phyloP scores from a whole-genome alignment of 352 stramenopile species.

The Pythium periplocum region DNA sequence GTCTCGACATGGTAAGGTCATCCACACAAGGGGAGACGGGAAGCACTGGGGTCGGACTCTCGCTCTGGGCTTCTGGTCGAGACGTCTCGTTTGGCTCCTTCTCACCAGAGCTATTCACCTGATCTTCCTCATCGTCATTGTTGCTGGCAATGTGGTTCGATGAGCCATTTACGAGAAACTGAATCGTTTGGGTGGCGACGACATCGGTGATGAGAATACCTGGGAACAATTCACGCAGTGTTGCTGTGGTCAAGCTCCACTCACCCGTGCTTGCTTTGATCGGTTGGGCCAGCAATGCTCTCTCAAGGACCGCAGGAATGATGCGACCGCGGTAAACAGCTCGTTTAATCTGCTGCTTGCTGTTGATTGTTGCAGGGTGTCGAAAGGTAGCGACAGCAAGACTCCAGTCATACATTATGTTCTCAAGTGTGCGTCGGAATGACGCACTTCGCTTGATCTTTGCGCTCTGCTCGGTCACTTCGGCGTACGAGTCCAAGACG shows the following conservation, averaged over 20 bases:
- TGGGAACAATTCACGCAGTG: constrained; percentile 10
- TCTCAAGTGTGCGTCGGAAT: constrained; percentile 21
- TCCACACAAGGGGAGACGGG: neutral
- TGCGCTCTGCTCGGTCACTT: constrained; percentile 35
- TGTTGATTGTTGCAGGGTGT: neutral
- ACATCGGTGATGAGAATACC: constrained; percentile 4
- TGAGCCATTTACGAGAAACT: constrained; percentile 11
- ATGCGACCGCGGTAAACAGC: constrained; percentile 14
- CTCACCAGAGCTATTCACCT: neutral
- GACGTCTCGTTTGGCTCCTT: neutral
- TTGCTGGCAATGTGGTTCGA: neutral
- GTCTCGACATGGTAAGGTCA: neutral
- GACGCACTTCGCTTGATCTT: constrained; percentile 10
- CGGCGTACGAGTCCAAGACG: constrained; percentile 47
- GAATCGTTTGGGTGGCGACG: constrained; percentile 9
- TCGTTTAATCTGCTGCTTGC: neutral
- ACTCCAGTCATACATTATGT: constrained; percentile 16
- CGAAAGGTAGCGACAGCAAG: constrained; percentile 3
- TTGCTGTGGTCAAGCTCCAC: constrained; percentile 5
- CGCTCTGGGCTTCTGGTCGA: no score
- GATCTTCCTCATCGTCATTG: neutral
- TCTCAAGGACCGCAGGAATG: constrained; percentile 14
- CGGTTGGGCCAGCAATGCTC: constrained; percentile 2
- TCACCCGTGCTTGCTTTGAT: constrained; percentile 1
- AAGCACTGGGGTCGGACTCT: no score